phyloP scores from a whole-genome alignment of 108 stramenopile species.

The Chaetoceros tenuissimus region DNA sequence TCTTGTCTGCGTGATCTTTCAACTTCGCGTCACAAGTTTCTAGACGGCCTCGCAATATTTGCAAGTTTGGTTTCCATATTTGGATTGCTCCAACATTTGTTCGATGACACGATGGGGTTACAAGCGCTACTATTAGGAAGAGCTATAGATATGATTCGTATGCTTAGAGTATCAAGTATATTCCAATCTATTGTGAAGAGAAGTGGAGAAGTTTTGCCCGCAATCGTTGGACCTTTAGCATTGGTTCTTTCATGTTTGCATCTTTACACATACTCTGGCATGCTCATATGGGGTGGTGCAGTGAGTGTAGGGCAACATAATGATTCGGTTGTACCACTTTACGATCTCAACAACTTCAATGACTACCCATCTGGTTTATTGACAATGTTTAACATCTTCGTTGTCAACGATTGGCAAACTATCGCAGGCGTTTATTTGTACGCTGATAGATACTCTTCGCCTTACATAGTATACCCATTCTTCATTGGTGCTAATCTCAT shows the following conservation, averaged over 20 bases:
- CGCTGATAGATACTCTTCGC: conserved; percentile 23
- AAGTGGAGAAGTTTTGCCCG: conserved; percentile 42
- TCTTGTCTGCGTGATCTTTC: conserved; percentile 27
- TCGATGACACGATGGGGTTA: neutral
- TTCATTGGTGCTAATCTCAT: conserved; percentile 32
- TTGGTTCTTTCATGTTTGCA: conserved; percentile 36
- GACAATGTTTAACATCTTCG: conserved; percentile 48
- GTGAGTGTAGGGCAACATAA: conserved; percentile 19
- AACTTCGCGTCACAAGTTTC: conserved; percentile 22
- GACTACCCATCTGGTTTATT: conserved; percentile 38
- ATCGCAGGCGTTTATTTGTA: conserved; percentile 40
- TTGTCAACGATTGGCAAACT: conserved; percentile 58
- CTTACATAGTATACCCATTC: conserved; percentile 40
- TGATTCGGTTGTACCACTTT: conserved; percentile 25
- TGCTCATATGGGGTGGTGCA: conserved; percentile 46
- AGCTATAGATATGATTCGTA: conserved; percentile 38
- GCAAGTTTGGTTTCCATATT: conserved; percentile 27
- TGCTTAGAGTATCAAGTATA: conserved; percentile 40
- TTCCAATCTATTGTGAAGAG: conserved; percentile 44
- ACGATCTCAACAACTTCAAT: conserved; percentile 67
- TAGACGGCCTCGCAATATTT: conserved; percentile 45
- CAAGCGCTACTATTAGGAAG: neutral
- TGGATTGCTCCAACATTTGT: neutral
- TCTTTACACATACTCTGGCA: conserved; percentile 37
- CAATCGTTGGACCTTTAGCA: conserved; percentile 31